Evolutionary conservation across 176 grass and related monocot genomes (phyloP).

Genomic region (Bothriochloa decipiens): DNA sequence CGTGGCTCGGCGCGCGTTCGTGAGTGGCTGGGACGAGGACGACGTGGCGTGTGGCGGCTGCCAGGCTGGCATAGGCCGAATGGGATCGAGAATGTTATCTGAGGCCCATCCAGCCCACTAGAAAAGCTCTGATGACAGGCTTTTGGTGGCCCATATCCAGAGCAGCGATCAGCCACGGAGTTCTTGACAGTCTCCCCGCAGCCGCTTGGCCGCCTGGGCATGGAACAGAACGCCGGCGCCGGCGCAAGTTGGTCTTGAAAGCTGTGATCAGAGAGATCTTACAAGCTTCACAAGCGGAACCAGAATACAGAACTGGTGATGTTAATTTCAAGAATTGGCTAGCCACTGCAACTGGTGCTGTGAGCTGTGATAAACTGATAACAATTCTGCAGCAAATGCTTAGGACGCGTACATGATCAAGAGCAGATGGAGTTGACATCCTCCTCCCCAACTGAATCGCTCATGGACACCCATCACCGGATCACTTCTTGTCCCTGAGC

Average conservation of each 20-base stretch:
- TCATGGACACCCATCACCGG: neutral
- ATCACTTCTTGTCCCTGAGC: conserved; percentile 40
- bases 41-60: conserved; percentile 1
- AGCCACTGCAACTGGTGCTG: neutral
- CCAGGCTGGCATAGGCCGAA: neutral
- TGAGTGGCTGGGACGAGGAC: neutral
- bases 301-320: neutral
- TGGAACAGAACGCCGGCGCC: too few species aligned
- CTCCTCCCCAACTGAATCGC: too few species aligned
- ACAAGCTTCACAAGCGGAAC: too few species aligned
- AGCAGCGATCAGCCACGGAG: neutral
- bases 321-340: neutral
- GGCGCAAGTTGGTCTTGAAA: neutral
- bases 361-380: neutral
- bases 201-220: too few species aligned
- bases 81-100: neutral
- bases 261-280: neutral
- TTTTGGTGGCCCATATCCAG: neutral
- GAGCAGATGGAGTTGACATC: neutral
- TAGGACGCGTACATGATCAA: neutral
- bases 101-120: neutral
- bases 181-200: too few species aligned
- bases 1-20: neutral
- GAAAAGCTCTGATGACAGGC: neutral
- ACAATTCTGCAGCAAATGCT: neutral